Base-by-base conservation (phyloP, 768 basidiomycete species). In the Podaxis rugospora region DNA sequence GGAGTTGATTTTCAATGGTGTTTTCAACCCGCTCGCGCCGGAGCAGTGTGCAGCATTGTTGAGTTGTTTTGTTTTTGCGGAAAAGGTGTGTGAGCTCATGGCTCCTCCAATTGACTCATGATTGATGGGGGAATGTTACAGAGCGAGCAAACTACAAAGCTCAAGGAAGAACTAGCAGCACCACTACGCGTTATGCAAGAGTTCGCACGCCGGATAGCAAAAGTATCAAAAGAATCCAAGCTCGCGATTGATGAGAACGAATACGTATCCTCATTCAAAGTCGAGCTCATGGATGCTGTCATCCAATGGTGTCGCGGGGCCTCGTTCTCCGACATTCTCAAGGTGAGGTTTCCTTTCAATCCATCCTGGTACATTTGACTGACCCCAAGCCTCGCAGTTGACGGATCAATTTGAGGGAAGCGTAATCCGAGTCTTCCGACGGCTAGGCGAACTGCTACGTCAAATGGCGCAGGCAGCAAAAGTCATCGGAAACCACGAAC, bases 231-330 rank as follows among this genome's bases (percentile, higher is more conserved):
- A 65, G 97, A 99, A 74, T 92, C 89, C 21, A 97, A 98, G 71
- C 79, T 99, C 3, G 75, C 88, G 0, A 72, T 98, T 50, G 87
- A 91, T 57, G 96, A 98, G 72, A 90, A 97, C 61, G 93, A 96
- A 64, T 99, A 99, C 71, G 93, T 99, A 1, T 81, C 88, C 56
- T 93, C 91, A 10, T 99, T 99, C 86, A 98, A 98, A 75, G 93
- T 97, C 18, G 96, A 98, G 69, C 85, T 99, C 53, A 99, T 98
- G 95, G 97, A 98, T 65, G 93, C 92, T 0, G 97, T 98, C 9
- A 82, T 94, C 37, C 91, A 94, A 63, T 99, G 97, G 97, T 98
- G 96, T 76, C 87, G 93, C n/a, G 97, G 97, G 3, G 92, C 95
- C 14, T 93, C 92, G 27, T 99, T 99, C 75, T 80, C 90, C 0